phyloP scores from a whole-genome alignment of 805 yeast genomes.

The Starmerella powellii region DNA sequence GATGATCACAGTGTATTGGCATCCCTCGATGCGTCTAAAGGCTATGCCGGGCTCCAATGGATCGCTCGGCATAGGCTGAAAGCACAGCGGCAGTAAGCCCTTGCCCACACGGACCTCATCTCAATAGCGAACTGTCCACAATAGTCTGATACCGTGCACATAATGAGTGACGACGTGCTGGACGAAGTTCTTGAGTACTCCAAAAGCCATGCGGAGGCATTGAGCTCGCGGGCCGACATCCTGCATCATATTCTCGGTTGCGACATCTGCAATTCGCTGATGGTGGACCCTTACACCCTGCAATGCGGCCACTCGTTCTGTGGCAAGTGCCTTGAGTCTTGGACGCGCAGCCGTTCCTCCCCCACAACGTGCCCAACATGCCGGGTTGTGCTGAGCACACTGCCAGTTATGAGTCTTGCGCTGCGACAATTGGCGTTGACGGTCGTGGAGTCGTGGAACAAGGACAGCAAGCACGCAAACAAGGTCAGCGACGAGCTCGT shows the following conservation, averaged over 20 bases:
- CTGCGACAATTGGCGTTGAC: constrained; percentile 16
- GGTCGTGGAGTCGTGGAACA: constrained; percentile 15
- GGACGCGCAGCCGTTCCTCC: constrained; percentile 22
- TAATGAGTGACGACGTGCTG: constrained; percentile 10
- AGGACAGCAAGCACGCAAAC: neutral
- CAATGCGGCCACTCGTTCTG: constrained; percentile 60
- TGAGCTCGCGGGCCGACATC: neutral
- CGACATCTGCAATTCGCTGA: constrained; percentile 47
- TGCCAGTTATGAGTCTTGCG: constrained; percentile 17
- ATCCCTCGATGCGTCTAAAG: too few species aligned
- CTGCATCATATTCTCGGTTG: constrained; percentile 29
- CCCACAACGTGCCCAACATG: constrained; percentile 21
- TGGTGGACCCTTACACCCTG: constrained; percentile 45
- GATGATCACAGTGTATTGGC: too few species aligned
- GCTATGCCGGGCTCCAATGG: too few species aligned
- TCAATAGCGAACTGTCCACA: too few species aligned
- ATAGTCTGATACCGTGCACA: too few species aligned
- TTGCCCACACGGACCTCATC: too few species aligned
- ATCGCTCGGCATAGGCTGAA: too few species aligned
- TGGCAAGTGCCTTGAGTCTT: constrained; percentile 33
- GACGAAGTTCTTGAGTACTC: constrained; percentile 8
- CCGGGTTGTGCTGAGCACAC: constrained; percentile 12
- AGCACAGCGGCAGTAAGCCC: too few species aligned
- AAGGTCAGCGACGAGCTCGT: constrained; percentile 1
- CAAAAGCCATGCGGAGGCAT: constrained; percentile 4